Evolutionary conservation across 2,329 filamentous ascomycete genomes (phyloP).

Genomic region (Xylariales sp.): DNA sequence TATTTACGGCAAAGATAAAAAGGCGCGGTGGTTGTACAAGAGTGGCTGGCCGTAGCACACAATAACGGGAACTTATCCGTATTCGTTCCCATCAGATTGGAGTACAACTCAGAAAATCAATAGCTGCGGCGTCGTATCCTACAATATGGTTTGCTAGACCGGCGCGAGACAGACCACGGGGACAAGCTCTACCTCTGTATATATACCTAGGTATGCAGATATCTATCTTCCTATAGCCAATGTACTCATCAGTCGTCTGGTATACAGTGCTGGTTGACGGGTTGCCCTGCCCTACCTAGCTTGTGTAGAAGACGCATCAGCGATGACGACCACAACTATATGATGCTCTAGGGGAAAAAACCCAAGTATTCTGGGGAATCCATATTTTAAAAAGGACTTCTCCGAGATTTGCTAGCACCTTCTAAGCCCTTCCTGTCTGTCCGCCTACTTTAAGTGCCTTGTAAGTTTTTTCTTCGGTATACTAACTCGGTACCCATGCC

Average conservation of each 20-base stretch:
- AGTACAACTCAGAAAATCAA: not conserved
- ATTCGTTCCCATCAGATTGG: constrained; percentile 9
- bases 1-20: no score
- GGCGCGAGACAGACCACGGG: not conserved
- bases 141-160: not conserved
- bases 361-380: not conserved
- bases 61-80: not conserved
- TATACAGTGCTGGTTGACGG: not conserved
- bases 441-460: no score
- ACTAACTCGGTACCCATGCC: not conserved
- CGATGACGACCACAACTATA: not conserved
- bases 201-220: not conserved
- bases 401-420: no score
- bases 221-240: no score
- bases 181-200: not conserved
- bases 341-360: not conserved
- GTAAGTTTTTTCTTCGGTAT: no score
- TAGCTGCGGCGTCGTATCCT: not conserved
- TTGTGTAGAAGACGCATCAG: not conserved
- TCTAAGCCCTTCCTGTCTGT: no score
- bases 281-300: not conserved
- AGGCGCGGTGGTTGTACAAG: no score
- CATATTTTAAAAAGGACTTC: not conserved
- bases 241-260: no score
- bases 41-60: not conserved